Evolutionary conservation across 306 rosid species (phyloP).

Genomic region (Prunus campanulata): DNA sequence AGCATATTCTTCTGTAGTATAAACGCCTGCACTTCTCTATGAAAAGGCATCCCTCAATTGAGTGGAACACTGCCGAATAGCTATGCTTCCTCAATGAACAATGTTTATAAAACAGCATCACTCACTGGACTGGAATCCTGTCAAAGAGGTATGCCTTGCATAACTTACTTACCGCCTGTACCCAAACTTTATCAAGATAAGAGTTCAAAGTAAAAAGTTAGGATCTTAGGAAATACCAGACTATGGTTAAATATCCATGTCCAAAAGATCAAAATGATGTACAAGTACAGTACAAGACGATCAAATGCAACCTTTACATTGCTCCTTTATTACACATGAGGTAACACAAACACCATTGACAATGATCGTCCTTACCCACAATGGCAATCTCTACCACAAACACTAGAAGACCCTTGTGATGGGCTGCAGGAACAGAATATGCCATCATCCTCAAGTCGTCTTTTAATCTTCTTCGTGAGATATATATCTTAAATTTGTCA

Average conservation of each 20-base stretch:
- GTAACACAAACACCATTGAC: neutral
- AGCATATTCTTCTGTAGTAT: neutral
- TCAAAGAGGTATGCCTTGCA: neutral
- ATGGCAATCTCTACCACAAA: slow-evolving; percentile 87
- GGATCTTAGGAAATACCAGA: neutral
- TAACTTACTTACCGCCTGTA: neutral
- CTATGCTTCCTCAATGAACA: neutral
- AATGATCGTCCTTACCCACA: slow-evolving; percentile 70
- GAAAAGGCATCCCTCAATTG: neutral
- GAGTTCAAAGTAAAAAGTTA: neutral
- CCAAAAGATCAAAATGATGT: neutral
- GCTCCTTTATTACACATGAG: neutral
- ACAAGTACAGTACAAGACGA: neutral
- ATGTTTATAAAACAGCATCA: neutral
- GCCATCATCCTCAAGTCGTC: slow-evolving; percentile 82
- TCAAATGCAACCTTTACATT: neutral
- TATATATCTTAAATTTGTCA: slow-evolving; percentile 72
- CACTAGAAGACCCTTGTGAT: slow-evolving; percentile 54
- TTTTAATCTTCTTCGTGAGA: slow-evolving; percentile 72
- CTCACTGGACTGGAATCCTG: neutral
- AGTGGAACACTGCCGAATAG: neutral
- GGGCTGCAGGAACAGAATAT: slow-evolving; percentile 80
- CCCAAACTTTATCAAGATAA: neutral
- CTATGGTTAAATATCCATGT: neutral
- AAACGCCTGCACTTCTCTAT: neutral